phyloP scores from a whole-genome alignment of 192 early-diverging fungal genomes.

The Entomortierella lignicola region DNA sequence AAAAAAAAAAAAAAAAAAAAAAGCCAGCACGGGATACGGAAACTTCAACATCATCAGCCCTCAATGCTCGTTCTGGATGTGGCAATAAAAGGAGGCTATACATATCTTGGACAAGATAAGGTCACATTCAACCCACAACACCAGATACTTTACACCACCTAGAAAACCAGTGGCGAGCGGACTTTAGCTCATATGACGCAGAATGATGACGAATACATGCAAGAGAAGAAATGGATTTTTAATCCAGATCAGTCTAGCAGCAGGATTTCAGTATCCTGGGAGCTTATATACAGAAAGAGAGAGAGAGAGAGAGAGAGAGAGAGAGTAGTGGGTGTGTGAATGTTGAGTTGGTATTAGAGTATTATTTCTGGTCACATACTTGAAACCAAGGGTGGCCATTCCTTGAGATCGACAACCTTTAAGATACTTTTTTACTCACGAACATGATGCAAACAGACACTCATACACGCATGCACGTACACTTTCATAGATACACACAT shows the following conservation, averaged over 20 bases:
- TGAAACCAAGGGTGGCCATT: not conserved
- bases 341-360: no score
- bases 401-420: not conserved
- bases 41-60: no score
- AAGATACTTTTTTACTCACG: not conserved
- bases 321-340: not conserved
- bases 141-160: not conserved
- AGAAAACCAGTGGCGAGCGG: slow-evolving; percentile 19
- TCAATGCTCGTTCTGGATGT: no score
- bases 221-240: slow-evolving; percentile 30
- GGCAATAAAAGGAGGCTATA: not conserved
- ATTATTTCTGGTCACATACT: not conserved
- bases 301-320: not conserved
- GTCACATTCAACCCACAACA: not conserved
- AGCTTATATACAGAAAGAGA: not conserved
- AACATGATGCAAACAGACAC: not conserved
- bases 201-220: slow-evolving; percentile 13
- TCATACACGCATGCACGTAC: not conserved
- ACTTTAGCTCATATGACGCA: slow-evolving; percentile 32
- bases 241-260: slow-evolving; percentile 28
- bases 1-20: no score
- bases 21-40: no score
- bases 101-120: no score
- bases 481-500: no score
- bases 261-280: not conserved